Conservation (phyloP, 208 protist species). For the Acanthamoeba sp. region DNA sequence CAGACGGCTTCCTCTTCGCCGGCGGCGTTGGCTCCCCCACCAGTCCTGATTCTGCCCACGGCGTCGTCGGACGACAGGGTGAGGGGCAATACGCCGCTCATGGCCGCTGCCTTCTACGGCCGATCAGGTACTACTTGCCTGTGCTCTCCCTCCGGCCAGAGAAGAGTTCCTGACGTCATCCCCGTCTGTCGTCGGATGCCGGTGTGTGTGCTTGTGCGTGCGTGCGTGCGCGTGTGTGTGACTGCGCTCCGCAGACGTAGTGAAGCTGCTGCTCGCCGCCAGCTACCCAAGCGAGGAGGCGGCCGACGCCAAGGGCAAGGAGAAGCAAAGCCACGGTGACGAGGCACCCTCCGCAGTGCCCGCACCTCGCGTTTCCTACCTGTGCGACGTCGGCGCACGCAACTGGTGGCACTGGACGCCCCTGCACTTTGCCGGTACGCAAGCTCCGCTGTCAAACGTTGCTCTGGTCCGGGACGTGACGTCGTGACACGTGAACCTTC, state of each 20-base stretch:
- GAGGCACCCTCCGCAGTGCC: background rate
- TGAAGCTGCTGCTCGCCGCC: background rate
- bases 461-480: no score
- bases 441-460: no score
- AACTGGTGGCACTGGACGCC: constrained; percentile 65
- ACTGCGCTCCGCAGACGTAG: background rate
- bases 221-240: no score
- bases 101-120: constrained; percentile 63
- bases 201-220: background rate
- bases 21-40: background rate
- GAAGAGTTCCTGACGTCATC: background rate
- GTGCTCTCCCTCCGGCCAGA: background rate
- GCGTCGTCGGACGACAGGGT: background rate
- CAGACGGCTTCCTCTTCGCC: background rate
- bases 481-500: no score
- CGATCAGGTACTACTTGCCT: background rate
- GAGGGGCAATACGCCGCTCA: constrained; percentile 60
- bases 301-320: background rate
- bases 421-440: constrained; percentile 67
- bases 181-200: no score
- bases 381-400: background rate
- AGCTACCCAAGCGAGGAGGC: background rate
- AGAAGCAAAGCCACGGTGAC: background rate
- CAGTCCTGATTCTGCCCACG: background rate
- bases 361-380: background rate